These are phyloP conservation scores for Cyathus striatus DNA, from an alignment of 768 basidiomycete species.

Conservation along the genomic window DNA sequence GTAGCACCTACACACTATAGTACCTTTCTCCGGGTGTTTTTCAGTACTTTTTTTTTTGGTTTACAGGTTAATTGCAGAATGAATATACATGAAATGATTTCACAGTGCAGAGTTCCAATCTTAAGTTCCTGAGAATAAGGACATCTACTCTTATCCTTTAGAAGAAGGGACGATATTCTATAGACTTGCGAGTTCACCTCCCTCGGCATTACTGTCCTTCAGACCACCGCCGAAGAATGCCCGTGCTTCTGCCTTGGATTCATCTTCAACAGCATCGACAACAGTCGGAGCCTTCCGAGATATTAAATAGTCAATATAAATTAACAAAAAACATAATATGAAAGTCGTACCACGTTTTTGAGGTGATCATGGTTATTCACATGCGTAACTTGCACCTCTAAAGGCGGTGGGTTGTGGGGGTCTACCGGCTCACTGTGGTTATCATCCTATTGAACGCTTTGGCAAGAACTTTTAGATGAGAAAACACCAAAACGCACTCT, in stretches of 20 bases:
- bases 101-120: too few species aligned
- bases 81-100: too few species aligned
- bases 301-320: background rate
- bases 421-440: slow-evolving; percentile 16
- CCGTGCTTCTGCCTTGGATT: slow-evolving; percentile 19
- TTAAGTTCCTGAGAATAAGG: too few species aligned
- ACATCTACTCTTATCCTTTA: too few species aligned
- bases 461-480: too few species aligned
- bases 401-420: slow-evolving; percentile 17
- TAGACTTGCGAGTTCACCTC: too few species aligned
- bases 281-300: slow-evolving; percentile 7
- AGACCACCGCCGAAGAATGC: slow-evolving; percentile 28
- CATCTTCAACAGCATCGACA: slow-evolving; percentile 14
- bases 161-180: too few species aligned
- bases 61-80: too few species aligned
- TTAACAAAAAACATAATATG: background rate
- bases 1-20: too few species aligned
- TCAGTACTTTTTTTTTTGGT: too few species aligned
- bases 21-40: too few species aligned
- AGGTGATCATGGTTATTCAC: slow-evolving; percentile 32
- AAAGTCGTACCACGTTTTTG: slow-evolving; percentile 15
- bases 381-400: slow-evolving; percentile 29
- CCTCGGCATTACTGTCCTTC: background rate
- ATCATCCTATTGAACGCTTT: slow-evolving; percentile 7
- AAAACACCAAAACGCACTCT: slow-evolving; percentile 4